These are phyloP conservation scores for Starmera quercuum DNA, from an alignment of 805 yeast species.

Conservation along the genomic window DNA sequence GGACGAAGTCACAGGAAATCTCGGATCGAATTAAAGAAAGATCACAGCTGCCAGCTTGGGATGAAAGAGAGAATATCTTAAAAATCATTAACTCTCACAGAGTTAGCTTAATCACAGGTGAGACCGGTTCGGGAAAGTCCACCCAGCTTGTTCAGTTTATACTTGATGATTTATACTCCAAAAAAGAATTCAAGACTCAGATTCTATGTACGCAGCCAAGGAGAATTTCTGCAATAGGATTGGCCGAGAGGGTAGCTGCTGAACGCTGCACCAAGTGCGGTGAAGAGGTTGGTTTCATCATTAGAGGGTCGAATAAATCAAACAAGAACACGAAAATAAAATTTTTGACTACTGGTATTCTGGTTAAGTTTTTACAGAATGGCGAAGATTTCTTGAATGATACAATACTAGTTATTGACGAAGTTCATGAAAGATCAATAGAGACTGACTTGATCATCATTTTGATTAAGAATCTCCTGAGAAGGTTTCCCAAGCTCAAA, in stretches of 20 bases:
- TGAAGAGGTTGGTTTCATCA: slow-evolving; percentile 78
- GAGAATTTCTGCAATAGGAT: slow-evolving; percentile 89
- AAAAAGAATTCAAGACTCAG: slow-evolving; percentile 39
- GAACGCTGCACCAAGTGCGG: slow-evolving; percentile 62
- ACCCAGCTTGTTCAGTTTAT: slow-evolving; percentile 91
- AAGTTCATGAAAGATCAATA: slow-evolving; percentile 93
- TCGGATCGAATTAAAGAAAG: slow-evolving; percentile 38
- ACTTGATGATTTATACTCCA: slow-evolving; percentile 52
- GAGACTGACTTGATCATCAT: slow-evolving; percentile 84
- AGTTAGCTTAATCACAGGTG: slow-evolving; percentile 84
- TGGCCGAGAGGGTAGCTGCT: slow-evolving; percentile 86
- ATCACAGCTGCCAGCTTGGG: slow-evolving; percentile 77
- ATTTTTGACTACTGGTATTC: slow-evolving; percentile 89
- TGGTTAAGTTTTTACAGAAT: slow-evolving; percentile 74
- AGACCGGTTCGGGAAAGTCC: slow-evolving; percentile 96
- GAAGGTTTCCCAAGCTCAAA: slow-evolving; percentile 41
- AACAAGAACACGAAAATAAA: slow-evolving; percentile 57
- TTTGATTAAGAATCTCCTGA: slow-evolving; percentile 55
- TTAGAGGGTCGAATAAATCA: slow-evolving; percentile 82
- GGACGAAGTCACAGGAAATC: slow-evolving; percentile 26
- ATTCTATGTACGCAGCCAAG: slow-evolving; percentile 93
- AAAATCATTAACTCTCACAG: slow-evolving; percentile 47
- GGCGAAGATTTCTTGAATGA: slow-evolving; percentile 35
- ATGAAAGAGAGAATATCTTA: slow-evolving; percentile 48
- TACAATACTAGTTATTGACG: slow-evolving; percentile 76